These are phyloP conservation scores for Durotheca rogersii DNA, from an alignment of 495 filamentous ascomycete genomes.

Conservation along the genomic window DNA sequence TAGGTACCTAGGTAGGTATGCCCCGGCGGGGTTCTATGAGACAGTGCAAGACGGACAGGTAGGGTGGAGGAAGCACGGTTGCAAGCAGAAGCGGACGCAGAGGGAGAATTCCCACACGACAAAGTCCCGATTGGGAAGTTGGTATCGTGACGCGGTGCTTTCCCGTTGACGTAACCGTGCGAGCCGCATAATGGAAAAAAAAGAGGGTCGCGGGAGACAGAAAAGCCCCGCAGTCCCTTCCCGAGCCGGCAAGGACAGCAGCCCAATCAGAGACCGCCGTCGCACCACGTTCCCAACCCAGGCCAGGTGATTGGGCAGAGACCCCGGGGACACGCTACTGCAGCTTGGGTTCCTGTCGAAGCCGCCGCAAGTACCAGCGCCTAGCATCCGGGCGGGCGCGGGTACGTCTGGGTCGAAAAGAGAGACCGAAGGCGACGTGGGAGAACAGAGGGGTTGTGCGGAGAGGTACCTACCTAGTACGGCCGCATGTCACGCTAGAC, in stretches of 20 bases:
- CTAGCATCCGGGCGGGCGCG: not conserved
- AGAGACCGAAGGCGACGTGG: too few relatives aligned
- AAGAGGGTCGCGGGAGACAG: not conserved
- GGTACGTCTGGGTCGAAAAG: too few relatives aligned
- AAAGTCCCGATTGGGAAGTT: slow-evolving; percentile 18
- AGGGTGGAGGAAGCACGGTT: not conserved
- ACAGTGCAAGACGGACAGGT: too few relatives aligned
- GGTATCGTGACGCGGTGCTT: slow-evolving; percentile 1
- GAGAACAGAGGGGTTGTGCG: too few relatives aligned
- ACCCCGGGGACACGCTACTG: slow-evolving; percentile 14
- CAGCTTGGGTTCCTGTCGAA: slow-evolving; percentile 3
- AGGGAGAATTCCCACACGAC: not conserved
- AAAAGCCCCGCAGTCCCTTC: too few relatives aligned
- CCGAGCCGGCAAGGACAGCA: slow-evolving; percentile 7
- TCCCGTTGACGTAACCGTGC: slow-evolving; percentile 23
- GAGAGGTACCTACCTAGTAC: too few relatives aligned
- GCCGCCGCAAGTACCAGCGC: slow-evolving; percentile 13
- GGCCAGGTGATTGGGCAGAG: slow-evolving; percentile 29
- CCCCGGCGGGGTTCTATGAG: too few relatives aligned
- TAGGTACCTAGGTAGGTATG: slow-evolving; percentile 4
- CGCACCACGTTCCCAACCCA: slow-evolving; percentile 23
- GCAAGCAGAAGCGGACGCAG: not conserved
- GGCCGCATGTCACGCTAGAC: too few relatives aligned
- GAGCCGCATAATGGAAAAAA: not conserved
- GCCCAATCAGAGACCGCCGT: slow-evolving; percentile 19